Base-by-base conservation (phyloP, 768 basidiomycete genomes). In the Leccinellum albellum region DNA sequence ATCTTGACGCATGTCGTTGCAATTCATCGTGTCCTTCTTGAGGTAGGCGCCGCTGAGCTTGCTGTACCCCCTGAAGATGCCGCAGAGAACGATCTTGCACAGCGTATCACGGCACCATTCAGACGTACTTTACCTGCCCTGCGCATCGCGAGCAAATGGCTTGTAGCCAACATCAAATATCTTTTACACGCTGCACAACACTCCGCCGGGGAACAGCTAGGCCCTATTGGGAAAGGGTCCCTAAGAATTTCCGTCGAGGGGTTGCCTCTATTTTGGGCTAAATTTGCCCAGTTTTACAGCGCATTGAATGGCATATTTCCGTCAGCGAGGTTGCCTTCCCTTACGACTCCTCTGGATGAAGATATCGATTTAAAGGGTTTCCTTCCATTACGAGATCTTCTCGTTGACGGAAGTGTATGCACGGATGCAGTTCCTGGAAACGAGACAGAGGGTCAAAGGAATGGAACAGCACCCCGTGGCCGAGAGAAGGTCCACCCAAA, bases 301-400 rank as follows among this genome's bases (percentile, higher is more conserved):
- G 74, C 79, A 13, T 74, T 98, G 50, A 75, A 76, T 15, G 71
- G 75, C 15, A 75, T 84, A 1, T 99, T 98, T 72, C 94, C 95
- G 1, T 63, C 73, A 6, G 76, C 77, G 8, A 78, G 75, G 45
- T 71, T 95, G 31, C 87, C 89, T 2, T 61, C 70, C 20, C 72
- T 91, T 24, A 75, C 72, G 8, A 77, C 78, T 1, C 82, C 85
- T 24, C 73, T 99, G 58, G 94, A 97, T 57, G 97, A 99, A 72
- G 96, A 99, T 69, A 73, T 86, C 6, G 94, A 98, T 49, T 81
- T 94, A 76, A 79, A 80, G 31, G 96, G 96, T 0, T 98, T 96
- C 68, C 73, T 88, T 31, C 97, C 97, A 12, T 74, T 98, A 50
- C 83, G 83, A 53, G 80, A 82, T 42, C 73, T 84, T 48, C 79